phyloP scores from a whole-genome alignment of 345 rosid genomes.

The Syzygium jambos region DNA sequence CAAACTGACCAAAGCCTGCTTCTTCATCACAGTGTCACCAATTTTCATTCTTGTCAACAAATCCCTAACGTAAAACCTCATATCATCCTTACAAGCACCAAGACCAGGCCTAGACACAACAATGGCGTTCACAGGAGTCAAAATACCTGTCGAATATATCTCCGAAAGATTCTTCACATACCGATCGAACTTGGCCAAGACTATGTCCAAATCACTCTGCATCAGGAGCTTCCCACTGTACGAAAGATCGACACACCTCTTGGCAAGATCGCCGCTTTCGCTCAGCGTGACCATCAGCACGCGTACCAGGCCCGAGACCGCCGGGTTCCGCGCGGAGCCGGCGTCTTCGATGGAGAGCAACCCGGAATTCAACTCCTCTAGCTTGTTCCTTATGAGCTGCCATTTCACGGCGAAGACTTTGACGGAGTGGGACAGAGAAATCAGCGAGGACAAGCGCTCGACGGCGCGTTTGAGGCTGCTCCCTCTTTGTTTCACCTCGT shows the following conservation, averaged over 20 bases:
- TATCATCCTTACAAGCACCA: conserved; percentile 64
- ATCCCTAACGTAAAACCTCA: conserved; percentile 77
- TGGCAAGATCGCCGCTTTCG: conserved; percentile 58
- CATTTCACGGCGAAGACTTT: conserved; percentile 72
- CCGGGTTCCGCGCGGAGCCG: conserved; percentile 39
- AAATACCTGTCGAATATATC: conserved; percentile 61
- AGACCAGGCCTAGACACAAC: conserved; percentile 67
- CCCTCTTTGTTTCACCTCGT: background rate
- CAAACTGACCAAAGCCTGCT: conserved; percentile 57
- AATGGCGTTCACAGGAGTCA: conserved; percentile 64
- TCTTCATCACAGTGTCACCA: conserved; percentile 82
- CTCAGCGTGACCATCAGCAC: conserved; percentile 30
- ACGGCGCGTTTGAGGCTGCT: background rate
- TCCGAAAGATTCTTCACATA: conserved; percentile 47
- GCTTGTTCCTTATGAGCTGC: conserved; percentile 61
- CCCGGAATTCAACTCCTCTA: conserved; percentile 61
- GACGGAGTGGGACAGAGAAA: conserved; percentile 26
- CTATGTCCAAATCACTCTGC: conserved; percentile 86
- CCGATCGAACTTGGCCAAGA: conserved; percentile 44
- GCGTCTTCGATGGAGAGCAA: conserved; percentile 43
- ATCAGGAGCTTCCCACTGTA: conserved; percentile 89
- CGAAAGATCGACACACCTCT: conserved; percentile 61
- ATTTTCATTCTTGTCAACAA: conserved; percentile 86
- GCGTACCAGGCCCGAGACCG: conserved; percentile 33
- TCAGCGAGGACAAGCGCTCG: background rate